A percentile compares a stretch with the other conserved stretches of the same genome.
Conservation (phyloP, 225 moss, liverwort and hornwort genomes). For the Neckera pumila region DNA sequence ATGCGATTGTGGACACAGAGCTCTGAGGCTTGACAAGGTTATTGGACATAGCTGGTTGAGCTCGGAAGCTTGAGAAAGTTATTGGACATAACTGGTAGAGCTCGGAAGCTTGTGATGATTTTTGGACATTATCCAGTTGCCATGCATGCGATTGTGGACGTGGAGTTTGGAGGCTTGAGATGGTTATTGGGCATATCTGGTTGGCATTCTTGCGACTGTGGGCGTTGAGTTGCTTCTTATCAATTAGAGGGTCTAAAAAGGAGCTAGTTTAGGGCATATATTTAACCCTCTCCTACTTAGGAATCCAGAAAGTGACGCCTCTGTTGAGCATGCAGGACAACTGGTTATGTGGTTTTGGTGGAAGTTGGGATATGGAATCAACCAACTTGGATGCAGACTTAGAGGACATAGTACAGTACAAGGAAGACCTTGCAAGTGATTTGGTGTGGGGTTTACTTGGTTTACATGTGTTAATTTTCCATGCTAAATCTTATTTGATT, state of each 20-base stretch:
- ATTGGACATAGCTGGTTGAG: not conserved
- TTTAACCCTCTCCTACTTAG: not conserved
- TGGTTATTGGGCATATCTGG: not conserved
- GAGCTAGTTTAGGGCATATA: not conserved
- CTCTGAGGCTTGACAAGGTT: not conserved
- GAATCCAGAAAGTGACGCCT: not conserved
- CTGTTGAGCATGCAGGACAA: not conserved
- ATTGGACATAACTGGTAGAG: not conserved
- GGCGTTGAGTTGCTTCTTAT: not conserved
- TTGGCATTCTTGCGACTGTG: not conserved
- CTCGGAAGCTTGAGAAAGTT: not conserved
- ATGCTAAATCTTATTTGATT: not conserved
- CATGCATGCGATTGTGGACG: too few species aligned
- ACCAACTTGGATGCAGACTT: not conserved
- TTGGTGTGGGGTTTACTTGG: not conserved
- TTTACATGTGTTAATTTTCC: not conserved
- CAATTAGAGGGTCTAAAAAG: not conserved
- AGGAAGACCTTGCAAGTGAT: not conserved
- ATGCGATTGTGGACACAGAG: not conserved
- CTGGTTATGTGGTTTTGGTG: not conserved
- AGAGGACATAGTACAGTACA: not conserved
- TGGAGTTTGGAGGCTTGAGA: not conserved
- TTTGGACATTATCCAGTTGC: not conserved
- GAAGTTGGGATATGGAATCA: not conserved
- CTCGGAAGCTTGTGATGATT: not conserved